Base-by-base conservation (phyloP, 164 flowering plant species). In the Hamamelis virginiana region DNA sequence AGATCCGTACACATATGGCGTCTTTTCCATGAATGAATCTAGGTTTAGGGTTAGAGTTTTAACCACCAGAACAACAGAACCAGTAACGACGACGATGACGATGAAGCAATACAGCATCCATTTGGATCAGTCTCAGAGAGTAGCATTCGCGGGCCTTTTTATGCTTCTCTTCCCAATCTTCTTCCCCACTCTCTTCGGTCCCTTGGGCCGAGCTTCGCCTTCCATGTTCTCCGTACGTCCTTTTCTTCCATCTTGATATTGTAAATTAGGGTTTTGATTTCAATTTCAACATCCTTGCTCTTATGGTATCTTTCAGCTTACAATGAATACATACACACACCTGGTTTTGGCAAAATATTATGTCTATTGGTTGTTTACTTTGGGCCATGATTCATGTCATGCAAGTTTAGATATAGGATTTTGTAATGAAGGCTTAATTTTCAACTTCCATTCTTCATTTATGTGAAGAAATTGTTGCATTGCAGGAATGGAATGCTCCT, bases 401-500 rank as follows among this genome's bases (percentile, higher is more conserved):
- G 41, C 41, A 33, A 33, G 41, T 33, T 33, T 33, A 33, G 41
- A 33, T 33, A 33, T 33, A 33, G 41, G 41, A 33, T 33, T 2
- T 33, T 33, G 41, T 2, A 33, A 33, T 33, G 6, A 33, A 6
- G 41, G 41, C 41, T 33, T 33, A 2, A 33, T 33, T 33, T 33
- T 33, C 41, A 2, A 33, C 4, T 6, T 33, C 6, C 2, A 33
- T 33, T 33, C 41, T 33, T 33, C 41, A 33, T 33, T 33, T 33
- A 33, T 6, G 6, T 33, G 41, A 33, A 33, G 2, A 33, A 33
- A 6, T 33, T 27, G 22, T 63, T n/a, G 66, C 12, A 15, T 45
- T 69, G 74, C 80, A 94, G 98, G 98, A 92, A 69, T 92, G 90
- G 96, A 90, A 82, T 80, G 87, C 93, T 67, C 91, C 93, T 4